These are phyloP conservation scores for Penicillium brasilianum DNA, from an alignment of 2,329 filamentous ascomycete genomes.

Conservation along the genomic window DNA sequence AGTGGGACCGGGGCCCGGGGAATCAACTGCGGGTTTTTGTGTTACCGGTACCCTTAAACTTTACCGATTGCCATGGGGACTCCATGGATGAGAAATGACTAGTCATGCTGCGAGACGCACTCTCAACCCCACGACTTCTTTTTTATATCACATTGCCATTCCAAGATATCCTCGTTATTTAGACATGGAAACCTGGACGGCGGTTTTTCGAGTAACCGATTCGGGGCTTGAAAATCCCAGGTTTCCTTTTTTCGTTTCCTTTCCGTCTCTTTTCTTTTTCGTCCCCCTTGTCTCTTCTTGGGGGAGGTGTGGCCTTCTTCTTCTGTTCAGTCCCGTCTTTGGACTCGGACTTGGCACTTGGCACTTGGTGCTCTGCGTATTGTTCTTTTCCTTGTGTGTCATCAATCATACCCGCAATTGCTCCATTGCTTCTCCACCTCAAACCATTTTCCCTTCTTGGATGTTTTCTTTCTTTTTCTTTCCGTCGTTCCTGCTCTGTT, in stretches of 20 bases:
- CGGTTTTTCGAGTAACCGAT: constrained; percentile 7
- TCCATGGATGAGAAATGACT: constrained; percentile 33
- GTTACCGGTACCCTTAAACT: not conserved
- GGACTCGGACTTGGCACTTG: not conserved
- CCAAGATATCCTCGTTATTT: constrained; percentile 27
- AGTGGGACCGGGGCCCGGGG: not conserved
- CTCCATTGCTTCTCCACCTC: constrained; percentile 2
- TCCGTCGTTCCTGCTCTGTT: constrained; percentile 6
- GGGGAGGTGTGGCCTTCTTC: constrained; percentile 27
- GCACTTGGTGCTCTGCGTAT: not conserved
- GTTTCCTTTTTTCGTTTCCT: constrained; percentile 15
- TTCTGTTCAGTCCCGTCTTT: not conserved
- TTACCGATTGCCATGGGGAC: constrained; percentile 5
- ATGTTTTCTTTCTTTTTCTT: constrained; percentile 13
- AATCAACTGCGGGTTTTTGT: not conserved
- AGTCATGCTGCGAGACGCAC: constrained; percentile 28
- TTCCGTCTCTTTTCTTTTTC: constrained; percentile 15
- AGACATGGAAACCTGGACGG: constrained; percentile 19
- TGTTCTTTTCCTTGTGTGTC: constrained; percentile 15
- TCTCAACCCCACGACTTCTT: constrained; percentile 21
- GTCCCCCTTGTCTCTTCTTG: constrained; percentile 18
- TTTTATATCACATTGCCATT: constrained; percentile 25
- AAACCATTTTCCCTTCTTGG: constrained; percentile 1
- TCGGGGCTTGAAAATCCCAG: constrained; percentile 1
- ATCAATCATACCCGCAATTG: constrained; percentile 32